phyloP scores from a whole-genome alignment of 2,329 filamentous ascomycete species.

The Tolypocladium inflatum region DNA sequence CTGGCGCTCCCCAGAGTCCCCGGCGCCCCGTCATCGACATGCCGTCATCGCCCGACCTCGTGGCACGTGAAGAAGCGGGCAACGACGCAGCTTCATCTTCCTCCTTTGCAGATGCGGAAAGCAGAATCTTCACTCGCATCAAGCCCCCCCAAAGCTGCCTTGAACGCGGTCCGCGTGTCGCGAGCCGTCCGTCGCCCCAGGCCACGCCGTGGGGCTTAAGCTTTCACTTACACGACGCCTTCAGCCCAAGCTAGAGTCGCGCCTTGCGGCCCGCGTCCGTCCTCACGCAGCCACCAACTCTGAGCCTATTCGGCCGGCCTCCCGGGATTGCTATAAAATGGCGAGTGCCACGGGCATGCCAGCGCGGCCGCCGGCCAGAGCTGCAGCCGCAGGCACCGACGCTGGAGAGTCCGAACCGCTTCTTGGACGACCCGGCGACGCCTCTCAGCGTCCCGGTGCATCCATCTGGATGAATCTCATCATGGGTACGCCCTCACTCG shows the following conservation, averaged over 20 bases:
- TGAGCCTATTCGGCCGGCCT: not conserved
- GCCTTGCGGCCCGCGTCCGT: not conserved
- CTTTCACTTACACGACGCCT: not conserved
- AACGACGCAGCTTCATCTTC: not conserved
- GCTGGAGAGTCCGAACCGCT: slow-evolving; percentile 31
- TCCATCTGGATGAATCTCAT: slow-evolving; percentile 62
- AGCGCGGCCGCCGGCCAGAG: slow-evolving; percentile 27
- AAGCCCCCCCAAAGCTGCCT: not conserved
- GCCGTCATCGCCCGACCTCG: not conserved
- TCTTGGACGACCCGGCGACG: slow-evolving; percentile 56
- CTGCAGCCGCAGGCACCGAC: slow-evolving; percentile 13
- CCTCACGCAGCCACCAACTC: not conserved
- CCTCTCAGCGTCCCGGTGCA: slow-evolving; percentile 55
- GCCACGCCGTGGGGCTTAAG: not conserved
- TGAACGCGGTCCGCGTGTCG: not conserved
- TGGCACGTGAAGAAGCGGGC: not conserved
- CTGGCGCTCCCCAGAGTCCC: not conserved
- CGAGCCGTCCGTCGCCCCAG: not conserved
- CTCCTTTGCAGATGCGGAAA: not conserved
- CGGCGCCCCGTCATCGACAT: not conserved
- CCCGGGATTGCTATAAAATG: slow-evolving; percentile 35
- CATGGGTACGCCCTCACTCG: slow-evolving; percentile 46
- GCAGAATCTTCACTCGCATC: not conserved
- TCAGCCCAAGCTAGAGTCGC: not conserved
- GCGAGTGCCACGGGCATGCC: slow-evolving; percentile 61